A percentile compares a stretch with the other conserved stretches of the same genome.
phyloP scores from a whole-genome alignment of 257 asterid species.

The Avicennia marina region DNA sequence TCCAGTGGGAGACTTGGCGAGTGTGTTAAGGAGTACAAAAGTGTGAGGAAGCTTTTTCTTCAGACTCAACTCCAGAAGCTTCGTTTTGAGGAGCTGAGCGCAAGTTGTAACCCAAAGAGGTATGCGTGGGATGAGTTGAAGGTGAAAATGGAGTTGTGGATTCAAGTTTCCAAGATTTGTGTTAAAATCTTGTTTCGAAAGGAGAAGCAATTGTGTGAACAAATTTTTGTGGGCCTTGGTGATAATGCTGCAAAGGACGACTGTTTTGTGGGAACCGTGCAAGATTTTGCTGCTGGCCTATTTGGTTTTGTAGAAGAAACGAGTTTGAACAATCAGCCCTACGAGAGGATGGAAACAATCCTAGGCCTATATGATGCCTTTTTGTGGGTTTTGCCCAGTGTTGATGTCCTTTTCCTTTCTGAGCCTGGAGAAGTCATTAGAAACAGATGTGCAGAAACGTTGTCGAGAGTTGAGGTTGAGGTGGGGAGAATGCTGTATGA shows the following conservation, averaged over 20 bases:
- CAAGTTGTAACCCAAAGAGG: constrained; percentile 5
- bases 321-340: constrained; percentile 21
- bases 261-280: constrained; percentile 39
- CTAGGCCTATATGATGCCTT: constrained; percentile 26
- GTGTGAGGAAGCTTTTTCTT: constrained; percentile 17
- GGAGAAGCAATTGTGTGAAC: constrained; percentile 33
- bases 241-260: constrained; percentile 13
- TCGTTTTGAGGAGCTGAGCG: constrained; percentile 27
- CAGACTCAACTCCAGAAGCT: constrained; percentile 21
- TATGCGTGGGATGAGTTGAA: constrained; percentile 23
- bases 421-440: constrained; percentile 1
- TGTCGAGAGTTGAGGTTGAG: constrained; percentile 20
- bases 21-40: constrained; percentile 24
- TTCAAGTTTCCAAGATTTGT: constrained; percentile 34
- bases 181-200: constrained; percentile 22
- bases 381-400: constrained; percentile 18
- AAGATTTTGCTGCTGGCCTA: constrained; percentile 23
- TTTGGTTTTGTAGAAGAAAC: constrained; percentile 28
- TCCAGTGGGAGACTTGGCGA: constrained; percentile 17
- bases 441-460: neutral
- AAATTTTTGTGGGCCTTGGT: constrained; percentile 20
- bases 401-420: constrained; percentile 18
- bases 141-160: constrained; percentile 40
- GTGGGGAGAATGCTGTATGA: constrained; percentile 29
- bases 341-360: constrained; percentile 23